phyloP scores from a whole-genome alignment of 208 protist species.

The Leishmania tropica region DNA sequence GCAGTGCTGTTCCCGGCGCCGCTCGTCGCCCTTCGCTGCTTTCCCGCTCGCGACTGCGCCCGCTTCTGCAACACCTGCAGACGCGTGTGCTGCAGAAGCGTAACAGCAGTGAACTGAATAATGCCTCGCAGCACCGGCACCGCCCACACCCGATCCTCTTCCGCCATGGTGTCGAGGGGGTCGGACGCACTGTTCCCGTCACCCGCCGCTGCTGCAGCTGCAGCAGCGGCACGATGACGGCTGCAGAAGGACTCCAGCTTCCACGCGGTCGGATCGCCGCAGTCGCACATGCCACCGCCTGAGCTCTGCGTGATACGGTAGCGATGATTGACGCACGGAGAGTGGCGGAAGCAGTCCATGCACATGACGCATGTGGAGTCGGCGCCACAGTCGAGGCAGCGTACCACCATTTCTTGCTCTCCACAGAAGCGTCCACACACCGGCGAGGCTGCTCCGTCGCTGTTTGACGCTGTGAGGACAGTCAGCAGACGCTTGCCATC shows the following conservation, averaged over 20 bases:
- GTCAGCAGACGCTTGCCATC: slow-evolving; percentile 9
- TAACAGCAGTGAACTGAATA: slow-evolving; percentile 45
- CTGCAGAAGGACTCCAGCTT: slow-evolving; percentile 68
- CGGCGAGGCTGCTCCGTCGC: slow-evolving; percentile 17
- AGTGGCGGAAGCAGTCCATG: slow-evolving; percentile 89
- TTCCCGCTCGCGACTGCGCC: neutral
- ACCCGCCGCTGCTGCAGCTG: neutral
- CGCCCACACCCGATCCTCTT: slow-evolving; percentile 47
- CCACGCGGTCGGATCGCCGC: slow-evolving; percentile 91
- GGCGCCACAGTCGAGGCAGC: slow-evolving; percentile 87
- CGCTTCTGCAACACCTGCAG: slow-evolving; percentile 8
- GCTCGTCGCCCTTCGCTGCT: neutral
- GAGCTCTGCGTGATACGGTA: slow-evolving; percentile 67
- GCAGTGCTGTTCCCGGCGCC: neutral
- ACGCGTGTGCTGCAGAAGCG: slow-evolving; percentile 29
- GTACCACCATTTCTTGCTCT: slow-evolving; percentile 66
- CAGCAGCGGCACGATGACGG: slow-evolving; percentile 39
- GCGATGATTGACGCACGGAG: slow-evolving; percentile 75
- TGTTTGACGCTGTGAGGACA: slow-evolving; percentile 18
- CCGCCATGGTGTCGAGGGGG: slow-evolving; percentile 22
- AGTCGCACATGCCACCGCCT: slow-evolving; percentile 93
- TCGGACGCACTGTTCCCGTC: neutral
- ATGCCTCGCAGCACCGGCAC: slow-evolving; percentile 43
- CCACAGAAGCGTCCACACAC: slow-evolving; percentile 69
- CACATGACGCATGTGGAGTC: slow-evolving; percentile 93